Base-by-base conservation (phyloP, 225 moss, liverwort and hornwort species). In the Physcomitrium patens region DNA sequence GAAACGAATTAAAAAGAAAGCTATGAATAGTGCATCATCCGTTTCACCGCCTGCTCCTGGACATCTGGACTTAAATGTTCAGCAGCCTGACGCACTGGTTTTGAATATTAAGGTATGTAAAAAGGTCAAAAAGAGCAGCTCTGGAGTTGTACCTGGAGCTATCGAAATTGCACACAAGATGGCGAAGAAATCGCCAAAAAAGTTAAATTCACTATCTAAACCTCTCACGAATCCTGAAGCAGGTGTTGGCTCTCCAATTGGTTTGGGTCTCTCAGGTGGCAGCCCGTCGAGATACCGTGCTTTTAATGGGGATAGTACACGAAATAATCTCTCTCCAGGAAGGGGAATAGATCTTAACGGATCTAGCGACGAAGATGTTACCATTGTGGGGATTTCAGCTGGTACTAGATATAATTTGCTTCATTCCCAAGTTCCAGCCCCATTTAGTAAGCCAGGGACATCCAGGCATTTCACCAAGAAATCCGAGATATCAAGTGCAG, bases 331-430 rank as follows among this genome's bases (percentile, higher is more conserved):
- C 7, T 13, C 22, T 53, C 42, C 10, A 7, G 84, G 17, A 26
- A 64, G 79, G 71, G 69, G 71, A 55, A 24, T 77, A 48, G 84
- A 84, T 43, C 24, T 24, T 24, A 24, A 24, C 1, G 87, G 76
- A 47, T 77, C 71, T 16, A 77, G 81, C 71, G 84, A 82, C 67
- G 87, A 87, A 58, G 87, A 87, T 3, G 79, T 87, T 77, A 75
- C 74, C 23, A 82, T 87, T 48, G 18, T 71, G 1, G 82, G 74
- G 20, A 77, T 72, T 59, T 74, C 77, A 14, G 63, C 44, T 18
- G 71, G 81, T 53, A 75, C 11, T 8, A 71, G 67, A 24, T 41
- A 31, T 10, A 59, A 54, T 19, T n/a, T 12, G 44, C 71, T 43
- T 0, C 76, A 37, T 53, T 12, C 71, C 15, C 51, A 53, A n/a